Percentiles rank a stretch among this genome's conserved stretches.
Evolutionary conservation across 2,329 filamentous ascomycete genomes (phyloP).

Genomic region (Sarocladiaceae sp.): DNA sequence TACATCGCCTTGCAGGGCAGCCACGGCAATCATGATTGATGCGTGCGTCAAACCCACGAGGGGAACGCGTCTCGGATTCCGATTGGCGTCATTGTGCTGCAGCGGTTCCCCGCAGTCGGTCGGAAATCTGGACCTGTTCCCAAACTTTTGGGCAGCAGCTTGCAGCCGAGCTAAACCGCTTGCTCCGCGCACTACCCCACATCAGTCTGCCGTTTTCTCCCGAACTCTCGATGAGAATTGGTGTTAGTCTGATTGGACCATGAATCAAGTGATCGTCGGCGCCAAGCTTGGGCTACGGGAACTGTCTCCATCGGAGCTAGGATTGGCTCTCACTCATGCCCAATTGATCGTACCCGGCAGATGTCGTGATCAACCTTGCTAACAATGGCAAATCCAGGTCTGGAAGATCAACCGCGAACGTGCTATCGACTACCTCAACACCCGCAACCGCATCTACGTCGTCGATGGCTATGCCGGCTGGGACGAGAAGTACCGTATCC

Average conservation of each 20-base stretch:
- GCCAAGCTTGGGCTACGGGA: too few relatives aligned
- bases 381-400: constrained; percentile 58
- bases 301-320: too few relatives aligned
- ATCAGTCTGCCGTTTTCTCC: constrained; percentile 1
- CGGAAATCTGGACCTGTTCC: constrained; percentile 4
- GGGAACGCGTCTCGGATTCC: constrained; percentile 1
- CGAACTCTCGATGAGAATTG: constrained; percentile 3
- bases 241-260: background rate
- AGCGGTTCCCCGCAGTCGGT: constrained; percentile 6
- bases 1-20: background rate
- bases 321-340: too few relatives aligned
- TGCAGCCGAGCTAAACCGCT: constrained; percentile 16
- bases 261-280: background rate
- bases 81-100: constrained; percentile 9
- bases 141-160: constrained; percentile 1
- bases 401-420: constrained; percentile 99
- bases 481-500: constrained; percentile 98
- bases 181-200: background rate
- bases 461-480: constrained; percentile 96
- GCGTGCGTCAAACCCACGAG: constrained; percentile 3
- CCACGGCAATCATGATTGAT: too few relatives aligned
- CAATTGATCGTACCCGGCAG: too few relatives aligned
- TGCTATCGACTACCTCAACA: constrained; percentile 98
- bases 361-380: constrained; percentile 16
- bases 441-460: constrained; percentile 96